Evolutionary conservation across 805 yeast genomes (phyloP).

Genomic region (Saccharomycopsis schoenii): DNA sequence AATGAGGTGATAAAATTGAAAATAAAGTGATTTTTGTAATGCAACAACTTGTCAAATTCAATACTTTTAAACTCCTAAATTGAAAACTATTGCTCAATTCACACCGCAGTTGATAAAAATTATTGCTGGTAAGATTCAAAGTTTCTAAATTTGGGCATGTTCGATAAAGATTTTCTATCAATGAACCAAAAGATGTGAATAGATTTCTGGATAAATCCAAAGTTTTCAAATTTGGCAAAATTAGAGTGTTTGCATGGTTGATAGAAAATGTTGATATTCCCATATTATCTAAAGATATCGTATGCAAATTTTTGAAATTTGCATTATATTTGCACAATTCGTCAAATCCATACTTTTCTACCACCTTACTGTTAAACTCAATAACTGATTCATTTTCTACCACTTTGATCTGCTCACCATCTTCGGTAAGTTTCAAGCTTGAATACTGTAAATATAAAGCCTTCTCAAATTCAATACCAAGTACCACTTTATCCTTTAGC

Average conservation of each 20-base stretch:
- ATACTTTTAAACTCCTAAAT: not conserved
- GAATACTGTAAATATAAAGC: slow-evolving; percentile 44
- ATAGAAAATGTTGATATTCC: not conserved
- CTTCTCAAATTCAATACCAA: slow-evolving; percentile 28
- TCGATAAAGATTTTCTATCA: slow-evolving; percentile 29
- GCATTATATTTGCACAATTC: slow-evolving; percentile 39
- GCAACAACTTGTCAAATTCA: slow-evolving; percentile 21
- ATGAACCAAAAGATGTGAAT: slow-evolving; percentile 31
- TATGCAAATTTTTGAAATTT: slow-evolving; percentile 34
- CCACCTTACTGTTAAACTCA: slow-evolving; percentile 44
- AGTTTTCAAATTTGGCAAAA: slow-evolving; percentile 23
- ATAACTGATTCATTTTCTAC: slow-evolving; percentile 24
- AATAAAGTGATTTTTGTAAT: slow-evolving; percentile 3
- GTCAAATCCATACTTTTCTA: slow-evolving; percentile 60
- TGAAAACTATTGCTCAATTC: not conserved
- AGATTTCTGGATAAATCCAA: slow-evolving; percentile 58
- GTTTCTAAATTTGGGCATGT: slow-evolving; percentile 30
- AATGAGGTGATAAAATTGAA: not conserved
- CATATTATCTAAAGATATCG: slow-evolving; percentile 37
- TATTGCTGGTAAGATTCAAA: slow-evolving; percentile 23
- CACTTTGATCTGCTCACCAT: not conserved
- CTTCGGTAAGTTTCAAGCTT: slow-evolving; percentile 9
- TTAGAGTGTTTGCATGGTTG: not conserved
- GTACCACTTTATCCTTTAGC: slow-evolving; percentile 25
- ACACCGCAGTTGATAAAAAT: slow-evolving; percentile 8